phyloP scores from a whole-genome alignment of 305 asterid genomes.

The Fraxinus sp. region DNA sequence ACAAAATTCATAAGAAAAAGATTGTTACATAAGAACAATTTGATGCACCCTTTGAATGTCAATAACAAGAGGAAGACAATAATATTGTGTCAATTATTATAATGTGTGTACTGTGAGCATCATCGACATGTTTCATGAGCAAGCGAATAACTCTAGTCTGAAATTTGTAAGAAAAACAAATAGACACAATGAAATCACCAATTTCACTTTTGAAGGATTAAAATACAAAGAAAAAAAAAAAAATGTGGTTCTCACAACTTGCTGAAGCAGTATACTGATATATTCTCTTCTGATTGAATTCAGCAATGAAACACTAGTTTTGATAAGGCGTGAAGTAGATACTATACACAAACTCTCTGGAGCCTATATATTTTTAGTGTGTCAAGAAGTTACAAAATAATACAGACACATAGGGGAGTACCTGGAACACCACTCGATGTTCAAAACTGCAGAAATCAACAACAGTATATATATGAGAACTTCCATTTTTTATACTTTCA shows the following conservation, averaged over 20 bases:
- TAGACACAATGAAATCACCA: background rate
- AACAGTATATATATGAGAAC: slow-evolving; percentile 74
- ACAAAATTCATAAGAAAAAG: background rate
- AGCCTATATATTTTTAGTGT: background rate
- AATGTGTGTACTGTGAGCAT: background rate
- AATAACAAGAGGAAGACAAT: background rate
- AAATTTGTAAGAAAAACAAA: background rate
- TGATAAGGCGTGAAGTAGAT: background rate
- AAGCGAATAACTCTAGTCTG: background rate
- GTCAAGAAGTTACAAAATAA: background rate
- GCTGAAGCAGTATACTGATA: background rate
- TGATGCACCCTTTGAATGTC: background rate
- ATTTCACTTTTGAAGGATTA: background rate
- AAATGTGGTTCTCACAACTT: background rate
- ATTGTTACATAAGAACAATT: background rate
- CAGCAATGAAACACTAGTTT: background rate
- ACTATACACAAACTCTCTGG: background rate
- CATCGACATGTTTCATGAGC: background rate
- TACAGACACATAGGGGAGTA: slow-evolving; percentile 24
- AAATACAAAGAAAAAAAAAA: background rate
- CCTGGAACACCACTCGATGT: slow-evolving; percentile 98
- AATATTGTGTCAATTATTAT: background rate
- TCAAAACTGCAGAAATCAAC: slow-evolving; percentile 93
- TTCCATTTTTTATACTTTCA: slow-evolving; percentile 73
- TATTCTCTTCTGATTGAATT: background rate